Conservation (phyloP, 2,329 filamentous ascomycete genomes). For the Zymoseptoria passerinii region DNA sequence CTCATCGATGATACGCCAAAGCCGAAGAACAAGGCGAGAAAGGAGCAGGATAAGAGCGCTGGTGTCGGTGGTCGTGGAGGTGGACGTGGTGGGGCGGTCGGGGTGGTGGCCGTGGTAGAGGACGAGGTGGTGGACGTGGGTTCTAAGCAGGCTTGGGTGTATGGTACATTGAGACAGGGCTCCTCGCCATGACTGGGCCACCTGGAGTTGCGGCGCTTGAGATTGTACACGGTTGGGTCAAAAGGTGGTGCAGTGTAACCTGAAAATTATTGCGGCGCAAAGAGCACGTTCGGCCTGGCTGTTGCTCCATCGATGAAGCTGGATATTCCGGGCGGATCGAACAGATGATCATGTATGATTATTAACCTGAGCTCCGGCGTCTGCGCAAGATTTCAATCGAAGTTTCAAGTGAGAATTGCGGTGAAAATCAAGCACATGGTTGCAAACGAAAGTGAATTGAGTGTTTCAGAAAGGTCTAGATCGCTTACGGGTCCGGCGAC, state of each 20-base stretch:
- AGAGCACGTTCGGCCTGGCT: too few relatives aligned
- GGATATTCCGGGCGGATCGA: too few relatives aligned
- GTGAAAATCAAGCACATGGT: not conserved
- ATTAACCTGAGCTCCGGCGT: too few relatives aligned
- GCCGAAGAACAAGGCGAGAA: conserved; percentile 98
- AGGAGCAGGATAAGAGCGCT: conserved; percentile 55
- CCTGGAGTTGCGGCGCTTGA: not conserved
- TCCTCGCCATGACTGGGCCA: too few relatives aligned
- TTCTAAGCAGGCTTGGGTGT: conserved; percentile 5
- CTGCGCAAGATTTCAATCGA: not conserved
- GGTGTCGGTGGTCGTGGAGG: conserved; percentile 36
- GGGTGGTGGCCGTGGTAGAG: conserved; percentile 32
- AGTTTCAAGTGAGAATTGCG: not conserved
- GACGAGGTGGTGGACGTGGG: conserved; percentile 23
- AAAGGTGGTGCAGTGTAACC: too few relatives aligned
- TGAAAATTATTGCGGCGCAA: too few relatives aligned
- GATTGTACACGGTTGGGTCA: not conserved
- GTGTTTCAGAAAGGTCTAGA: not conserved
- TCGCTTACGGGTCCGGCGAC: too few relatives aligned
- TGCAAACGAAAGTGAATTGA: not conserved
- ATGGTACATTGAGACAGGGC: not conserved
- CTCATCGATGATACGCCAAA: conserved; percentile 95
- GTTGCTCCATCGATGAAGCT: too few relatives aligned
- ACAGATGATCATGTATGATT: too few relatives aligned
- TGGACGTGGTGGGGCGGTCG: conserved; percentile 36